Base-by-base conservation (phyloP, 2,329 filamentous ascomycete genomes). In the Alternaria gansuensis region DNA sequence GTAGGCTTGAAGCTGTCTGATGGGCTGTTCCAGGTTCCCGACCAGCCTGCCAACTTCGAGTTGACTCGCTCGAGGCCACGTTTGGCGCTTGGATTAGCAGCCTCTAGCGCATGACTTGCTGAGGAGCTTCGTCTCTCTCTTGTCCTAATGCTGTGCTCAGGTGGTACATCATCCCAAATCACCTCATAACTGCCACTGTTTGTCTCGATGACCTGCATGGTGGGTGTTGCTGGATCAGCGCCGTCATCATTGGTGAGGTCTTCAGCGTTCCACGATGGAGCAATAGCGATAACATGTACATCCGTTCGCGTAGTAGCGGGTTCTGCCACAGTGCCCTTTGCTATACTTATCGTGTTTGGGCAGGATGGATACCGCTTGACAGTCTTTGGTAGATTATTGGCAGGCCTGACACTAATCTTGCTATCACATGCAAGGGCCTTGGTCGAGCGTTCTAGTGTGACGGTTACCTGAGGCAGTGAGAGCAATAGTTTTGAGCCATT, bases 141-240 rank as follows among this genome's bases (percentile, higher is more conserved):
- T 8, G 10, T 11, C 7, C 48, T 53, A 8, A 39, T 44, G 10
- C 33, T 55, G 13, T 65, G 51, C 14, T 70, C 65, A 9, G 51
- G 17, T 9, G 63, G 60, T 2, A 72, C 50, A 29, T 75, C 68
- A 21, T 74, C 68, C 73, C 74, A 76, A n/a, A 76, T 51, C 1
- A 76, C 59, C 49, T 73, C 69, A 45, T 75, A 75, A 33, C 59
- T 65, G 3, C 67, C 66, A 44, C 56, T 68, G 2, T 59, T 62
- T 1, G 75, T 73, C 34, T 77, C 69, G 3, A 73, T 68, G 6
- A 72, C 65, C 24, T 77, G 75, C 67, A 73, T 76, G 2, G 70
- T 76, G 0, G 74, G 71, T 3, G 70, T 76, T n/a, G 65, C 64
- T n/a, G 65, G 59, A 46, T 70, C 64, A 4, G 52, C 44, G 26